Conservation (phyloP, 1,139 yeast genomes). For the Candida frijolesensis region DNA sequence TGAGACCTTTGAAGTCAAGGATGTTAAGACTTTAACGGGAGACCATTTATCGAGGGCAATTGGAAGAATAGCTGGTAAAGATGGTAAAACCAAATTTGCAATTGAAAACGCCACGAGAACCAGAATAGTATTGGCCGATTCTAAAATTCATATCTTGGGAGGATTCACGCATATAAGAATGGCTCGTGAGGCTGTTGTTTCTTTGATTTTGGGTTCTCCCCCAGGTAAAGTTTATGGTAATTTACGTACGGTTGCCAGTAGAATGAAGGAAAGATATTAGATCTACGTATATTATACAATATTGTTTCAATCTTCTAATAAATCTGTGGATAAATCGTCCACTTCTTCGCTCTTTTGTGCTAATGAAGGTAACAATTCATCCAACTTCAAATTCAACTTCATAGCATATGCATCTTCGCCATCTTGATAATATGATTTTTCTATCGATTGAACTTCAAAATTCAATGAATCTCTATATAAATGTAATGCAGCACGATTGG, state of each 20-base stretch:
- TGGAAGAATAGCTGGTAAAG: conserved; percentile 99
- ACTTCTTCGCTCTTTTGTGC: conserved; percentile 42
- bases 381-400: conserved; percentile 66
- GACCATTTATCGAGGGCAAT: conserved; percentile 98
- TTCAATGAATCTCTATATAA: conserved; percentile 83
- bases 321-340: conserved; percentile 54
- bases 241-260: conserved; percentile 92
- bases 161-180: conserved; percentile 96
- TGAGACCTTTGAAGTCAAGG: conserved; percentile 95
- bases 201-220: conserved; percentile 94
- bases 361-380: conserved; percentile 60
- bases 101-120: conserved; percentile 98
- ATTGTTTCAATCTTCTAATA: conserved; percentile 26
- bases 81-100: conserved; percentile 97
- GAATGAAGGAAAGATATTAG: conserved; percentile 94
- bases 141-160: conserved; percentile 93
- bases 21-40: conserved; percentile 91
- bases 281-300: background rate
- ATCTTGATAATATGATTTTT: conserved; percentile 88
- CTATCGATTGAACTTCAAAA: conserved; percentile 81
- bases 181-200: conserved; percentile 96
- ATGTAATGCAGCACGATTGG: conserved; percentile 93
- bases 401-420: conserved; percentile 99
- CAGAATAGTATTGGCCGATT: conserved; percentile 94
- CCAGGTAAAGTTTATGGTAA: conserved; percentile 98